Percentiles rank a stretch among this genome's conserved stretches.
Conservation (phyloP, 495 filamentous ascomycete species). For the Patellaria atrata region DNA sequence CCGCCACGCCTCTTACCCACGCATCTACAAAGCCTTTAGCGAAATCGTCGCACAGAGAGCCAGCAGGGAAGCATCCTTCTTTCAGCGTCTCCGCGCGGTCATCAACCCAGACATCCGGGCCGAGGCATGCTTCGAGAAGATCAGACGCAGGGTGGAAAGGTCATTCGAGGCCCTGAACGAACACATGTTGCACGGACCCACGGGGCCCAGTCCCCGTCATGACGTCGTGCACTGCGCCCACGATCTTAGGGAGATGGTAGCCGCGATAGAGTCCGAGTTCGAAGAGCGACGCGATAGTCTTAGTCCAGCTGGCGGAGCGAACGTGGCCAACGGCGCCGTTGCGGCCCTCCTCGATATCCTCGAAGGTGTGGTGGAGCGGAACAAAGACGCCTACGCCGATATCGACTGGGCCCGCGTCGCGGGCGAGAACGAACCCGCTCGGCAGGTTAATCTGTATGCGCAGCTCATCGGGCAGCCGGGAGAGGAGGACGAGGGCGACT, state of each 20-base stretch:
- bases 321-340: conserved; percentile 9
- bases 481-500: conserved; percentile 1
- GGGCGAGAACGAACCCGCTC: conserved; percentile 3
- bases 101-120: conserved; percentile 14
- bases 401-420: conserved; percentile 8
- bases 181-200: conserved; percentile 11
- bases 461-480: conserved; percentile 9
- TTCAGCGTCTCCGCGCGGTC: conserved; percentile 6
- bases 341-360: conserved; percentile 15
- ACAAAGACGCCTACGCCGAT: conserved; percentile 13
- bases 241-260: conserved; percentile 6
- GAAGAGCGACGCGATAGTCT: conserved; percentile 3
- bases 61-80: conserved; percentile 7
- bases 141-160: conserved; percentile 9
- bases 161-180: conserved; percentile 16
- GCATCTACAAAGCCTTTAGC: conserved; percentile 13
- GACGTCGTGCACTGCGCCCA: conserved; percentile 13
- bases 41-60: conserved; percentile 10
- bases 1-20: neutral
- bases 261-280: conserved; percentile 8
- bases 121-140: conserved; percentile 17
- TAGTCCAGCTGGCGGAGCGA: neutral
- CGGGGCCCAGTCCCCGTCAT: conserved; percentile 2
- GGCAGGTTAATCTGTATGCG: conserved; percentile 14
- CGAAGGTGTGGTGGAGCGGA: conserved; percentile 10